phyloP scores from a whole-genome alignment of 2,329 filamentous ascomycete species.

The Colletotrichum australisinense region DNA sequence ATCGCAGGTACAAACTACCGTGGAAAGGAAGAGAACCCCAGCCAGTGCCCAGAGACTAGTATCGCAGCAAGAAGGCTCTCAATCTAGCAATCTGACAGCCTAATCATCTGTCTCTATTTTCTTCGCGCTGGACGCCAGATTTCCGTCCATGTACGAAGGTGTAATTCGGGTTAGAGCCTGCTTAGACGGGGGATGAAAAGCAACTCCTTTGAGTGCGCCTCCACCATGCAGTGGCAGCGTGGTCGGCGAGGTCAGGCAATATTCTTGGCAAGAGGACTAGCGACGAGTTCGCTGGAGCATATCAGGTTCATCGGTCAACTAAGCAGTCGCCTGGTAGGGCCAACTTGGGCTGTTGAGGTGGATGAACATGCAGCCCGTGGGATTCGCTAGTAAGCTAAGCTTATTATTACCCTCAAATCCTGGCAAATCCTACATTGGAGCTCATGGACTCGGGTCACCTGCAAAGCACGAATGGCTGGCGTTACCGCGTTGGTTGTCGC shows the following conservation, averaged over 20 bases:
- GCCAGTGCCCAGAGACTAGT: neutral
- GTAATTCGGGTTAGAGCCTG: neutral
- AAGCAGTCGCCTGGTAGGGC: neutral
- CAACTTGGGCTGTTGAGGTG: too few relatives aligned
- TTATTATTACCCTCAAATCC: neutral
- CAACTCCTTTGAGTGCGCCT: neutral
- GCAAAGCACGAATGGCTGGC: neutral
- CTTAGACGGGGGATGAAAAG: neutral
- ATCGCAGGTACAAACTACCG: neutral
- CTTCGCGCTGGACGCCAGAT: neutral
- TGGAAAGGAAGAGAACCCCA: neutral
- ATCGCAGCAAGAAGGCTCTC: neutral
- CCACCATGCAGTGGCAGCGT: neutral
- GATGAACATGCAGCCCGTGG: neutral
- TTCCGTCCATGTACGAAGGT: neutral
- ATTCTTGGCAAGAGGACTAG: neutral
- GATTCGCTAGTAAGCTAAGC: constrained; percentile 10
- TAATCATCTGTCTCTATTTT: neutral
- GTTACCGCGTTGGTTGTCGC: neutral
- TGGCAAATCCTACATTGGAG: neutral
- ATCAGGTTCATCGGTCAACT: neutral
- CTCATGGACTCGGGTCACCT: neutral
- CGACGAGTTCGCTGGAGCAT: neutral
- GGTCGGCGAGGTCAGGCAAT: neutral
- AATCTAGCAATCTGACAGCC: neutral